Conservation (phyloP, 176 grass and related monocot species). For the Hsuehochloa calcarea region DNA sequence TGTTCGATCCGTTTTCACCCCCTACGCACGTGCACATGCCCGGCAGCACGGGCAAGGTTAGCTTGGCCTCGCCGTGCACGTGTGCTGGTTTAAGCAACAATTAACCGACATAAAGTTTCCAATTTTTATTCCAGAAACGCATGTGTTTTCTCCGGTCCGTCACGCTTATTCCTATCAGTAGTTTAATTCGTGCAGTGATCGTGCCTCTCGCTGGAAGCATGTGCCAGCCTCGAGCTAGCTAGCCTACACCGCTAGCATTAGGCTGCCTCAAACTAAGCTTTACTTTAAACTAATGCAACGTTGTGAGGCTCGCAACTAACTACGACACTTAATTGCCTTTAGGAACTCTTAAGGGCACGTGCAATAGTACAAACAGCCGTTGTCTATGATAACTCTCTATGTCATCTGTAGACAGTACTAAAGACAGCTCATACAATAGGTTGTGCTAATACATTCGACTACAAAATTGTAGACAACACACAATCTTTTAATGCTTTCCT, state of each 20-base stretch:
- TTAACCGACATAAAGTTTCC: too few species aligned
- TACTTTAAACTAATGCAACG: not conserved
- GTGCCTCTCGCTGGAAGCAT: not conserved
- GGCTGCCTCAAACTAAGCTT: not conserved
- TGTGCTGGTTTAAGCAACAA: too few species aligned
- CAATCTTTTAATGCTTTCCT: too few species aligned
- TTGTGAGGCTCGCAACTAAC: not conserved
- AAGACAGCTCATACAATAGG: too few species aligned
- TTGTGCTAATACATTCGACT: too few species aligned
- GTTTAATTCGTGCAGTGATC: not conserved
- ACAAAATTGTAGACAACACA: too few species aligned
- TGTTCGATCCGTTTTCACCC: too few species aligned
- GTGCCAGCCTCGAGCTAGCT: not conserved
- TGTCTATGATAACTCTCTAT: too few species aligned
- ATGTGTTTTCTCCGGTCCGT: not conserved
- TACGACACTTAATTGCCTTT: not conserved
- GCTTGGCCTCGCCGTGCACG: not conserved
- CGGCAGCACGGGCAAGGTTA: not conserved
- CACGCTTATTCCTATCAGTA: not conserved
- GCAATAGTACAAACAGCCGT: too few species aligned
- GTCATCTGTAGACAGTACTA: too few species aligned
- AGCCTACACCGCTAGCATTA: not conserved
- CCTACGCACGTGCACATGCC: not conserved
- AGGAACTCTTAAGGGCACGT: not conserved
- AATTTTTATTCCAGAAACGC: not conserved